Base-by-base conservation (phyloP, 208 protist species). In the Leishmania major region DNA sequence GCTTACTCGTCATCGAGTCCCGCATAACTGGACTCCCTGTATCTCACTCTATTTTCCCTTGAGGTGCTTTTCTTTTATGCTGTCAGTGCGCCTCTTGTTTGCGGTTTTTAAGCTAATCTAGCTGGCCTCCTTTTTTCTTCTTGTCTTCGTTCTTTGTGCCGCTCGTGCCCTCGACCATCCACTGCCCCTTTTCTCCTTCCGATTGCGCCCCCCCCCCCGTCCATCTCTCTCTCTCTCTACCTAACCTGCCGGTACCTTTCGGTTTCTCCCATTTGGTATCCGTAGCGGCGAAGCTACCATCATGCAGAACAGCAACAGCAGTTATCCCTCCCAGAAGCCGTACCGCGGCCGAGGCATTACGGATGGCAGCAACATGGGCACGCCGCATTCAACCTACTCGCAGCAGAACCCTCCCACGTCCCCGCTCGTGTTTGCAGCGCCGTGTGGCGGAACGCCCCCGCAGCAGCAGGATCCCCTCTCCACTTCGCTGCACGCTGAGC, bases 371-470 rank as follows among this genome's bases (percentile, higher is more conserved):
- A 37, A 17, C 25, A 13, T 47, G 15, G 53, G 53, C 57, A 19
- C 57, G 40, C 57, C 75, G 37, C 35, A 66, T 28, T 78, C 75
- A 11, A n/a, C 37, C 53, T 66, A 69, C 75, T 15, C 57, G 31
- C 75, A 10, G 22, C 37, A 66, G 57, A 79, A 86, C 57, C 80
- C 79, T 19, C 62, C 75, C 0, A 89, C 81, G 15, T 86, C 88
- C 47, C 84, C 89, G 60, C 86, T 92, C 3, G 84, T 87, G 55
- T 92, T 92, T 74, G 83, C 82, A 0, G 79, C 88, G 45, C 84
- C 85, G 72, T 82, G 81, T 13, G 79, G 79, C 43, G 67, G 80
- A 47, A 77, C 67, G 1, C 78, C 82, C 31, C 55, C 80, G 19
- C 84, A 86, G 17, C 76, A 80, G 64, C 77, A 71, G n/a, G 84